Base-by-base conservation (phyloP, 2,329 filamentous ascomycete species). In the Ophiosphaerella herpotricha region DNA sequence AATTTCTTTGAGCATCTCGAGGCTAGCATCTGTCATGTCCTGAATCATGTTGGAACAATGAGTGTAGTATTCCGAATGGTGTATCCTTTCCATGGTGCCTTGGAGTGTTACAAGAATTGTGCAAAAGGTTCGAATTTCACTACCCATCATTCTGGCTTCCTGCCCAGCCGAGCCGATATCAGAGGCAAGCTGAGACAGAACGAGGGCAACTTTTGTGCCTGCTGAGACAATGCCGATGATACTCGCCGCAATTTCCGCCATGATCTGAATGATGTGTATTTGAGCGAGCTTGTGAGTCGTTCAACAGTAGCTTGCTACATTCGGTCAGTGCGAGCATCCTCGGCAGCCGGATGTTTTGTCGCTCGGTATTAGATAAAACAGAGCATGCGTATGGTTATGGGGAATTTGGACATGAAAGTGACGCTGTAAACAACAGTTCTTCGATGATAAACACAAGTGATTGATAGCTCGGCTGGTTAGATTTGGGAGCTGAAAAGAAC, bases 211-310 rank as follows among this genome's bases (percentile, higher is more conserved):
- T 46, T 60, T 61, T 4, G 61, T 56, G 14, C 61, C 61, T 5
- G 60, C 59, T 16, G 61, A 63, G 5, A 63, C 52, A 24, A 64
- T 62, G 21, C 58, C 58, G 12, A 64, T 55, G 24, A 64, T 63
- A 44, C 57, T 59, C n/a, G 48, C 59, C n/a, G 55, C 59, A 29
- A 64, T 36, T 36, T 60, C 59, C 11, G 59, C 59, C 59, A 61
- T 62, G n/a, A 5, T 46, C 0, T 3, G 39, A 14, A 21, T 14
- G 1, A 32, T 38, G 26, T 7, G 26, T 29, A 8, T 29, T 29
- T 31, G 43, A 23, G 7, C 33, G 5, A 9, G n/a, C 13, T 29
- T 35, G 14, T 43, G 14, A 3, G 36, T 21, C 4, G 35, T 14
- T 43, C 13, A 13, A 33, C 33, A 38, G 32, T 42, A 43, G 39